These are phyloP conservation scores for Coemansia linderi DNA, from an alignment of 371 early-diverging fungal genomes.

Conservation along the genomic window DNA sequence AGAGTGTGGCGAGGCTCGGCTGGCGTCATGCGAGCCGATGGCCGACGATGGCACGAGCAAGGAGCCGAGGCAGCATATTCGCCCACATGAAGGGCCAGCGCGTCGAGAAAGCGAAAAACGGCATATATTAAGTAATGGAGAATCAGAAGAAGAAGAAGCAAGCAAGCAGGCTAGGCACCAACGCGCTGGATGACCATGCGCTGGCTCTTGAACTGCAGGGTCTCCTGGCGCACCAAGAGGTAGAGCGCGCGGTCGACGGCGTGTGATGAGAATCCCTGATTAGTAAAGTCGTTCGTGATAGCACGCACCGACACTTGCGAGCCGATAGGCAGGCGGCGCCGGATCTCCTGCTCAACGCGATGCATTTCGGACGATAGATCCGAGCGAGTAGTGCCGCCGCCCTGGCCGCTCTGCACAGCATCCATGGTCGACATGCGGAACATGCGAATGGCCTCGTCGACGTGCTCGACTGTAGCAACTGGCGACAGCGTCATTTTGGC, in stretches of 20 bases:
- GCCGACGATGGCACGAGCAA: background rate
- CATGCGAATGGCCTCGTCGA: constrained; percentile 98
- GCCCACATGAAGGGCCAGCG: background rate
- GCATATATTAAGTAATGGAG: background rate
- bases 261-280: constrained; percentile 67
- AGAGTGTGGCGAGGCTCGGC: background rate
- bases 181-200: constrained; percentile 70
- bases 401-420: constrained; percentile 84
- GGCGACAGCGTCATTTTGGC: constrained; percentile 97
- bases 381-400: constrained; percentile 74
- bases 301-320: constrained; percentile 73
- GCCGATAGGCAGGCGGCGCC: constrained; percentile 86
- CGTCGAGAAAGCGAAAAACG: background rate
- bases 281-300: constrained; percentile 69
- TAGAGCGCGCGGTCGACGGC: constrained; percentile 77
- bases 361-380: constrained; percentile 76
- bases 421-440: constrained; percentile 99
- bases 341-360: constrained; percentile 79
- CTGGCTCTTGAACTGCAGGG: constrained; percentile 81
- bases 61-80: background rate
- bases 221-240: constrained; percentile 81
- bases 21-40: background rate
- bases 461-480: constrained; percentile 86
- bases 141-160: background rate
- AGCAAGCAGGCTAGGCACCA: constrained; percentile 49